Conservation (phyloP, 2,329 filamentous ascomycete species). For the Chaetomium olivaceum region DNA sequence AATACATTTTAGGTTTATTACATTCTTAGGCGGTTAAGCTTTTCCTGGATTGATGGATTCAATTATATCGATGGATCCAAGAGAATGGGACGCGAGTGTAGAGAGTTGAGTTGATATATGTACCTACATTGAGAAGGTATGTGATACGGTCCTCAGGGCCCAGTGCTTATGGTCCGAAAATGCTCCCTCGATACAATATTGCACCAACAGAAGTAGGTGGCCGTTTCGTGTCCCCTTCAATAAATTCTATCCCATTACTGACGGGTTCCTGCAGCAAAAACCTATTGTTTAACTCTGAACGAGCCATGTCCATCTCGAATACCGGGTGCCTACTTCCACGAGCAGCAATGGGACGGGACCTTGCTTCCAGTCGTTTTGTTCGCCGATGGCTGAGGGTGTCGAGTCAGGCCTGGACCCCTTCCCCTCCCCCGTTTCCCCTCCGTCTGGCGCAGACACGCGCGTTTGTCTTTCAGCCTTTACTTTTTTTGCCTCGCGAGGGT, state of each 20-base stretch:
- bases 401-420: background rate
- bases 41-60: too few species aligned
- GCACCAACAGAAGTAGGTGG: background rate
- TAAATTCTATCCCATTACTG: background rate
- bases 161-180: too few species aligned
- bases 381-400: background rate
- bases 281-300: background rate
- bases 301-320: background rate
- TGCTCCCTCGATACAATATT: background rate
- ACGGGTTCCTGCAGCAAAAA: slow-evolving; percentile 13
- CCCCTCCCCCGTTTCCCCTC: background rate
- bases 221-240: background rate
- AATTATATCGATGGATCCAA: too few species aligned
- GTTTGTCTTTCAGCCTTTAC: background rate
- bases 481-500: background rate
- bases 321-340: slow-evolving; percentile 2
- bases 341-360: background rate
- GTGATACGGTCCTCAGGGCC: too few species aligned
- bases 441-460: background rate
- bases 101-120: too few species aligned
- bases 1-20: too few species aligned
- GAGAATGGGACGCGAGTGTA: too few species aligned
- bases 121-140: too few species aligned
- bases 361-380: background rate
- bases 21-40: too few species aligned